Conservation (phyloP, 2,329 filamentous ascomycete genomes). For the Rhexocercosporidium sp. region DNA sequence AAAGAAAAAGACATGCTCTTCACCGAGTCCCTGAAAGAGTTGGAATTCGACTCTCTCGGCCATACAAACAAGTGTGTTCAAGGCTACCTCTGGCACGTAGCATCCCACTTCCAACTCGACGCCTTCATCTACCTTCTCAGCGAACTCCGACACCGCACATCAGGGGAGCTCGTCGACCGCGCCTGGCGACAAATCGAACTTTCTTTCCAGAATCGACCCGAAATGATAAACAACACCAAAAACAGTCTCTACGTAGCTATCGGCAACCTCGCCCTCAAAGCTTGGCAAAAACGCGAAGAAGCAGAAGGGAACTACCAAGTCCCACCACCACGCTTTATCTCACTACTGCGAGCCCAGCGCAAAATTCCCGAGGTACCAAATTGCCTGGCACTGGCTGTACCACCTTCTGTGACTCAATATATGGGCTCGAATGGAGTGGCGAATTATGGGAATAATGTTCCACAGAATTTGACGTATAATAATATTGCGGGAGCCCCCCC, state of each 20-base stretch:
- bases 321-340: constrained; percentile 31
- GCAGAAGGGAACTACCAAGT: constrained; percentile 20
- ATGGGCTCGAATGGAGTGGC: constrained; percentile 1
- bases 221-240: constrained; percentile 38
- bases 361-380: constrained; percentile 26
- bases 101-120: constrained; percentile 44
- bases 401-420: not conserved
- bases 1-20: constrained; percentile 43
- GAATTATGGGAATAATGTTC: constrained; percentile 1
- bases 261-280: constrained; percentile 40
- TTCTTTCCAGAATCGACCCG: constrained; percentile 39
- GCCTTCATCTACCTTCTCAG: constrained; percentile 44
- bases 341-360: constrained; percentile 33
- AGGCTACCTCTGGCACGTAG: constrained; percentile 44
- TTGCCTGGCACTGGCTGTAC: not conserved
- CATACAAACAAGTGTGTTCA: constrained; percentile 38
- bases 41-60: constrained; percentile 43
- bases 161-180: constrained; percentile 39
- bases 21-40: constrained; percentile 44
- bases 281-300: constrained; percentile 40
- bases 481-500: constrained; percentile 12
- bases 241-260: constrained; percentile 38
- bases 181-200: constrained; percentile 41
- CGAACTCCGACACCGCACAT: constrained; percentile 41
- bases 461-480: constrained; percentile 19